Base-by-base conservation (phyloP, 495 filamentous ascomycete genomes). In the Hypoxylon intermedium region DNA sequence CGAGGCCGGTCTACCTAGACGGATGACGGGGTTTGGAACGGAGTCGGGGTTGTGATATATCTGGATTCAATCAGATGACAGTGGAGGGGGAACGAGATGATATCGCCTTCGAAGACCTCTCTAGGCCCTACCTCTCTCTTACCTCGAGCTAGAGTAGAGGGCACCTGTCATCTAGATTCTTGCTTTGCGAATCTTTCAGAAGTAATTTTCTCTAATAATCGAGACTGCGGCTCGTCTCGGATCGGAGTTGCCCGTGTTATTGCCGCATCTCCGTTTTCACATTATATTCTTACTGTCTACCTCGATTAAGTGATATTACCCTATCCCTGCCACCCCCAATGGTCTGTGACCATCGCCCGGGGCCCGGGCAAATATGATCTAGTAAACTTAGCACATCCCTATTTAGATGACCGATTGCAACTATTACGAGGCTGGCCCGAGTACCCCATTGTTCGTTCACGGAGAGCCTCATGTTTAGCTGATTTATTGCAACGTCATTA, bases 111-210 rank as follows among this genome's bases (percentile, higher is more conserved):
- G 38, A 47, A 28, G 34, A 16, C 19, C 34, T 20, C 19, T 37
- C 13, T 16, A 30, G 34, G 34, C 37, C 45, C 45, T 28, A 18
- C 12, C 23, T 38, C 44, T 48, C 43, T 54, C 33, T n/a, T 20
- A 13, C n/a, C 45, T 20, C 21, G 23, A 56, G 45, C 19, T 52
- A 19, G 51, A 38, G 55, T 51, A 20, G 51, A 43, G 56, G 36
- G 33, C 41, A 36, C 30, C 55, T 56, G 52, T 55, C 56, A 60
- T 60, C 55, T 65, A 60, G 56, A 65, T 51, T 64, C 20, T 60
- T 60, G 11, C 43, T 33, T 65, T 60, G 42, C 28, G 57, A 60
- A 49, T 47, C 40, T 60, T 65, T 65, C 55, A 56, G 51, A 65
- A 58, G 51, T 60, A 60, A 40, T 47, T 45, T 59, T 23, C 45